Conservation (phyloP, 768 basidiomycete genomes). For the Suillus bovinus region DNA sequence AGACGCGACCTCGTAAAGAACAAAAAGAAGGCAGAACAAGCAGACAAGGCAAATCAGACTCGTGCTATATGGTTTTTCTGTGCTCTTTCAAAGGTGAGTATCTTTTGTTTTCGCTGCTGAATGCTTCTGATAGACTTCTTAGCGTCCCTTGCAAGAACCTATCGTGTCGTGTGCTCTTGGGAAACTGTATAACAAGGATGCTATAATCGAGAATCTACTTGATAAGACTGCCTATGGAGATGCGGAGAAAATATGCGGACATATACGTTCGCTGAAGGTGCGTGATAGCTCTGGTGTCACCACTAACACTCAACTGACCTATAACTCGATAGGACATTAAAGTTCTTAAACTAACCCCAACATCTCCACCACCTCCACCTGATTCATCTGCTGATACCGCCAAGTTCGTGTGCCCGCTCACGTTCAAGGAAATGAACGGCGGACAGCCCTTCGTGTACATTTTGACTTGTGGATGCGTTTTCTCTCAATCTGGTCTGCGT, state of each 20-base stretch:
- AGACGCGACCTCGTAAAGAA: constrained; percentile 74
- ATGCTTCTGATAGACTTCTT: constrained; percentile 11
- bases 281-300: constrained; percentile 22
- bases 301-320: constrained; percentile 1
- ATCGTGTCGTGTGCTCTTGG: constrained; percentile 91
- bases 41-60: constrained; percentile 88
- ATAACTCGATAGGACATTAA: constrained; percentile 69
- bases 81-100: constrained; percentile 85
- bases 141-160: constrained; percentile 87
- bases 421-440: constrained; percentile 95
- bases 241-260: constrained; percentile 88
- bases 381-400: constrained; percentile 48
- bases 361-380: constrained; percentile 49
- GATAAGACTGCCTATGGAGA: constrained; percentile 86
- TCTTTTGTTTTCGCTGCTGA: background rate
- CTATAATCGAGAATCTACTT: constrained; percentile 86
- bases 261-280: constrained; percentile 89
- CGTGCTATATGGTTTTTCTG: constrained; percentile 92
- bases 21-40: constrained; percentile 81
- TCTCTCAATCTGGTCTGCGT: constrained; percentile 81
- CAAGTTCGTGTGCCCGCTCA: constrained; percentile 89
- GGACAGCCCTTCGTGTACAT: constrained; percentile 85
- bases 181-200: constrained; percentile 95
- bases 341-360: constrained; percentile 77
- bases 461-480: constrained; percentile 85